Evolutionary conservation across 169 alveolate genomes (phyloP), one percentile per base, ranked within the genome.

Genomic region (Plasmodium falciparum): DNA sequence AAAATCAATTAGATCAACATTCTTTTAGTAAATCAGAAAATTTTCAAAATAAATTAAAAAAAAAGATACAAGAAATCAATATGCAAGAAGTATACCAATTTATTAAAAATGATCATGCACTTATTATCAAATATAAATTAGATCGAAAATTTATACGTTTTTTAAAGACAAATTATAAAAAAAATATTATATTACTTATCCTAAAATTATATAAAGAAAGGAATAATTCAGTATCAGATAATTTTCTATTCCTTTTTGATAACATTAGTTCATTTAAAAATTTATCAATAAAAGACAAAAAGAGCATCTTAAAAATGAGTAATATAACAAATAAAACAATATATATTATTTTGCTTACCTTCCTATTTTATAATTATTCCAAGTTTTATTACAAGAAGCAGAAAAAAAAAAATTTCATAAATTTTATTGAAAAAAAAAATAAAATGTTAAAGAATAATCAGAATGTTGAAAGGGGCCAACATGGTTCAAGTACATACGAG

Each of bases 41-140:
- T 3, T 5, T 6, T 12, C 9, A 50, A 15, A 69, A 54, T 61
- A 80, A 67, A 69, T 20, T 80, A 67, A 80, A 80, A 69, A 80
- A 67, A 29, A 80, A 66, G 45, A 67, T 67, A 67, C 43, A 15
- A 22, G 73, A 80, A 26, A 56, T 80, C 50, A 80, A 47, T 49
- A 80, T 80, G 39, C 73, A 69, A 80, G 85, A 80, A 66, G 70
- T 80, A 67, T 39, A 80, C 13, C 13, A 62, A 24, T 80, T 33
- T 39, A 80, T 80, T 58, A 80, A 80, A 80, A 80, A 80, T 71
- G 90, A 80, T 47, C 49, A 80, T 56, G 73, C 67, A 33, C 90
- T 80, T 58, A 80, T 80, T 52, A 80, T 80, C 12, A 80, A 80
- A 63, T 50, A 80, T 12, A 80, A 80, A 24, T 43, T 80, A 45